A percentile compares a stretch with the other conserved stretches of the same genome.
These are phyloP conservation scores for Helicocarpus griseus DNA, from an alignment of 2,329 filamentous ascomycete species.

Conservation along the genomic window DNA sequence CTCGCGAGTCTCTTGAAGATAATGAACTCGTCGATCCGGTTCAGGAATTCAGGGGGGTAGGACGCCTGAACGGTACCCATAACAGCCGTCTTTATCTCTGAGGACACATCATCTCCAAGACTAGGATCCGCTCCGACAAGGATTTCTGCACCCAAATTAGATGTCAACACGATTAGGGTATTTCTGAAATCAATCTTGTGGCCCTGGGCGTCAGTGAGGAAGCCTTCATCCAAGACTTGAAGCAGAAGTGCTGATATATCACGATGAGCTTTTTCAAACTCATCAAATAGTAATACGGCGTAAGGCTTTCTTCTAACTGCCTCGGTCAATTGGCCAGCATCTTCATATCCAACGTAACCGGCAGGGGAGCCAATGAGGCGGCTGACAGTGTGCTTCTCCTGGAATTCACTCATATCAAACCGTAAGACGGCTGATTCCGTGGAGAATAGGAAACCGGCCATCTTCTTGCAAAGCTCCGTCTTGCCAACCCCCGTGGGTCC, in stretches of 20 bases:
- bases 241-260: slow-evolving; percentile 88
- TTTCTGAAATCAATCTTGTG: slow-evolving; percentile 96
- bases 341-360: slow-evolving; percentile 93
- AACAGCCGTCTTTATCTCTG: slow-evolving; percentile 65
- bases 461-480: slow-evolving; percentile 93
- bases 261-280: slow-evolving; percentile 94
- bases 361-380: slow-evolving; percentile 86
- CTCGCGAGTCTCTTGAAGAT: slow-evolving; percentile 80
- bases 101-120: slow-evolving; percentile 61
- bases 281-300: slow-evolving; percentile 87
- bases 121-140: slow-evolving; percentile 65
- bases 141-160: slow-evolving; percentile 86
- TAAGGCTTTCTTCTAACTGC: slow-evolving; percentile 92
- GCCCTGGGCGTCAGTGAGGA: slow-evolving; percentile 88
- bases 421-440: slow-evolving; percentile 83
- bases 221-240: slow-evolving; percentile 92
- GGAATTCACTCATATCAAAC: slow-evolving; percentile 97
- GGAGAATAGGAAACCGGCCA: slow-evolving; percentile 86
- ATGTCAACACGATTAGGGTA: slow-evolving; percentile 92
- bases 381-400: slow-evolving; percentile 93
- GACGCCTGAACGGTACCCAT: slow-evolving; percentile 72
- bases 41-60: slow-evolving; percentile 89
- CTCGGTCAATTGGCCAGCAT: slow-evolving; percentile 91
- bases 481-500: slow-evolving; percentile 95
- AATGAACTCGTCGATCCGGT: slow-evolving; percentile 94